A percentile compares a stretch with the other conserved stretches of the same genome.
phyloP scores from a whole-genome alignment of 2,329 filamentous ascomycete species.

The Paraphaeosphaeria sporulosa region DNA sequence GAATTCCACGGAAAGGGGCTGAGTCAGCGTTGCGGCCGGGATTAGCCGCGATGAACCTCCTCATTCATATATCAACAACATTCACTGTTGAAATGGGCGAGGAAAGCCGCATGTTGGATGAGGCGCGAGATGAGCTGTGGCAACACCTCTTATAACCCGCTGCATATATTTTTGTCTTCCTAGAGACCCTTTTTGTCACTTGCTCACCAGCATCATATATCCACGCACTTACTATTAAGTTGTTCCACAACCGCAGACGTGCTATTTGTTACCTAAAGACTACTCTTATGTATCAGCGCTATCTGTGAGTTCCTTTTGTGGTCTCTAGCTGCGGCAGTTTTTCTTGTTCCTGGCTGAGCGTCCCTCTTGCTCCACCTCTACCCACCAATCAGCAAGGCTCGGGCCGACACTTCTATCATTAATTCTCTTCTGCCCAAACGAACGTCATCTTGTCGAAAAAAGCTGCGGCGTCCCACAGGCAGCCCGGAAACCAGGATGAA shows the following conservation, averaged over 20 bases:
- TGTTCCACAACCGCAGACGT: neutral
- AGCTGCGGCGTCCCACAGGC: neutral
- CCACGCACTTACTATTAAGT: too few species aligned
- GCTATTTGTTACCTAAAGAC: too few species aligned
- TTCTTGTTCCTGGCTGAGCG: neutral
- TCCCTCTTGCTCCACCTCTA: neutral
- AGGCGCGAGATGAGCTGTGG: too few species aligned
- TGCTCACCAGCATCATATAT: neutral
- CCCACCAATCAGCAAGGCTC: neutral
- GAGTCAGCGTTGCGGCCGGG: neutral
- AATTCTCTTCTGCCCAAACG: neutral
- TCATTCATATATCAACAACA: neutral
- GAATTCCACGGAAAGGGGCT: neutral
- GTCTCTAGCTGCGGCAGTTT: neutral
- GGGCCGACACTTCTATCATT: neutral
- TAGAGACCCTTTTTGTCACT: too few species aligned
- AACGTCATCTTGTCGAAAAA: slow-evolving; percentile 1
- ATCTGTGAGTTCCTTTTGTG: too few species aligned
- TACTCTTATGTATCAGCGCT: too few species aligned
- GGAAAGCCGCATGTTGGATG: neutral
- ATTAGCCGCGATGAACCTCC: neutral
- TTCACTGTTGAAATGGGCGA: neutral
- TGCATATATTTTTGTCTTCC: too few species aligned
- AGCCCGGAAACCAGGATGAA: neutral
- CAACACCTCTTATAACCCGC: too few species aligned